These are phyloP conservation scores for Elsinoe necatrix DNA, from an alignment of 2,329 filamentous ascomycete genomes.

Conservation along the genomic window DNA sequence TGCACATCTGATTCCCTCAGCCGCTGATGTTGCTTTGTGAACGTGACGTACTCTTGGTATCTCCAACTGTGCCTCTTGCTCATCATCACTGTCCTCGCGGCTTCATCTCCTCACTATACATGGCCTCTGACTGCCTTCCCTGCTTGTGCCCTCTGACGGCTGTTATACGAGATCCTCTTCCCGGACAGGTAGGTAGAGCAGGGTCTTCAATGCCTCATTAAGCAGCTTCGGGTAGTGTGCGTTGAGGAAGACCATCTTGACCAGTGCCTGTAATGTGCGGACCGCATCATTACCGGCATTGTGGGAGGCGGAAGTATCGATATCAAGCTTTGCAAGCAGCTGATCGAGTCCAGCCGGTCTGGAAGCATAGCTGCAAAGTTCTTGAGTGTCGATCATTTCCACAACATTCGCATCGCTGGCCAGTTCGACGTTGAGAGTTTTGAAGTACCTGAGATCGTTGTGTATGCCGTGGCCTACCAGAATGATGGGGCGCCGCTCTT, in stretches of 20 bases:
- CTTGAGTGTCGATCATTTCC: conserved; percentile 21
- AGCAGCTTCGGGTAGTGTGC: neutral
- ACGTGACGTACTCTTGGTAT: too few species aligned
- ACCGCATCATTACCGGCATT: conserved; percentile 22
- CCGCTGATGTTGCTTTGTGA: too few species aligned
- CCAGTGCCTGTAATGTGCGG: conserved; percentile 21
- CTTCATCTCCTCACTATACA: too few species aligned
- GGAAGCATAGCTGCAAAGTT: conserved; percentile 20
- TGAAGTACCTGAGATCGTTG: conserved; percentile 21
- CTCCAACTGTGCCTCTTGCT: neutral
- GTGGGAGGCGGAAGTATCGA: conserved; percentile 16
- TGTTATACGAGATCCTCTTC: neutral
- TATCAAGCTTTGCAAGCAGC: conserved; percentile 17
- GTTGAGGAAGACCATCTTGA: conserved; percentile 21
- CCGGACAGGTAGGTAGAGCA: neutral
- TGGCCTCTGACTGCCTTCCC: neutral
- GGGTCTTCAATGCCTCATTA: neutral
- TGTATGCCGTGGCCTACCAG: conserved; percentile 23
- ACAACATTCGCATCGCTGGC: conserved; percentile 16
- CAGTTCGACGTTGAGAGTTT: conserved; percentile 18
- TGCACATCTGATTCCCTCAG: neutral
- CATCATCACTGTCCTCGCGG: too few species aligned
- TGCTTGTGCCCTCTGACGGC: neutral
- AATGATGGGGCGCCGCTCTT: conserved; percentile 20
- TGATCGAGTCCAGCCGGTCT: conserved; percentile 18